A percentile compares a stretch with the other conserved stretches of the same genome.
Evolutionary conservation across 345 rosid genomes (phyloP).

Genomic region (Camelina sativa): DNA sequence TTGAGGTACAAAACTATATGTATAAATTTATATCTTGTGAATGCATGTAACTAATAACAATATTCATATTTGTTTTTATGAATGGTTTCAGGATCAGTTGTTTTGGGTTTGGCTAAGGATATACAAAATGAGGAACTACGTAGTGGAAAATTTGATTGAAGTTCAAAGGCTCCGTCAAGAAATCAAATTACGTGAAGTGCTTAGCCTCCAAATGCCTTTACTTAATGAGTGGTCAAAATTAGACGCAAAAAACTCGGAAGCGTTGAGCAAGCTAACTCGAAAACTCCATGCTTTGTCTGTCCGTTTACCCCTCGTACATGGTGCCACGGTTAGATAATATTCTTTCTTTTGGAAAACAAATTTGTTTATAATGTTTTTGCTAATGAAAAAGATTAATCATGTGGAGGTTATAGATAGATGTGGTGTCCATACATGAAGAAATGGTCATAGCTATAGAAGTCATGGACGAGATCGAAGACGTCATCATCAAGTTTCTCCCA

Average conservation of each 20-base stretch:
- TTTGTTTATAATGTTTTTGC: conserved; percentile 1
- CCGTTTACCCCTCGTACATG: conserved; percentile 54
- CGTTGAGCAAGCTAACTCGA: conserved; percentile 59
- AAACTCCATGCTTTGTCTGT: conserved; percentile 64
- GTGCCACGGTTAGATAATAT: conserved; percentile 54
- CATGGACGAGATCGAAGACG: conserved; percentile 54
- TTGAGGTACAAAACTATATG: conserved; percentile 50
- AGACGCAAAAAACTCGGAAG: conserved; percentile 59
- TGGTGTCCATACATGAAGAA: conserved; percentile 54
- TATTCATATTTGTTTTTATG: neutral
- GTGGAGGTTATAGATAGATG: conserved; percentile 48
- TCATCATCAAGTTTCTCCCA: conserved; percentile 45
- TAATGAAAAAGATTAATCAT: neutral
- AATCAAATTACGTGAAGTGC: conserved; percentile 50
- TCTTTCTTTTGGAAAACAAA: too few species aligned
- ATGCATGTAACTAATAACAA: neutral
- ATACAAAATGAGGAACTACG: conserved; percentile 47
- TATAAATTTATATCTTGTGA: neutral
- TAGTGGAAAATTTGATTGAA: conserved; percentile 51
- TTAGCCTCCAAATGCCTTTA: conserved; percentile 52
- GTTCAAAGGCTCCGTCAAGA: conserved; percentile 48
- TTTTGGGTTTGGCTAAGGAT: conserved; percentile 61
- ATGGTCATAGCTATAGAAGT: conserved; percentile 54
- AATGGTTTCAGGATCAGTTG: conserved; percentile 54
- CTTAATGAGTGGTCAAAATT: conserved; percentile 60